Base-by-base conservation (phyloP, 2,329 filamentous ascomycete species). In the Aspergillus calidoustus region DNA sequence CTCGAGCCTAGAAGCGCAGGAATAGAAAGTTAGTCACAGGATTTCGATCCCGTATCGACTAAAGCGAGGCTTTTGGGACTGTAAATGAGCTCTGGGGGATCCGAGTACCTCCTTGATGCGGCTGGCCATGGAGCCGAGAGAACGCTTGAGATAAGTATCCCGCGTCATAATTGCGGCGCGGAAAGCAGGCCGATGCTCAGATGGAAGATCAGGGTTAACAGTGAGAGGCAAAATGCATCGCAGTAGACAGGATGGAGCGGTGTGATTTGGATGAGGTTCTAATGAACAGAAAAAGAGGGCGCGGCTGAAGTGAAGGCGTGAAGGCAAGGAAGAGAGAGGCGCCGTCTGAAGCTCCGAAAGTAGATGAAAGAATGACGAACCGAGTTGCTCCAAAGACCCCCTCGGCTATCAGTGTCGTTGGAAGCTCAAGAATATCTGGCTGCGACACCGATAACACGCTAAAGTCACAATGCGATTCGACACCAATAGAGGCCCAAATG, bases 1-100 rank as follows among this genome's bases (percentile, higher is more conserved):
- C 90, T 66, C 89, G 91, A 64, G 92, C 87, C 93, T 97, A 79
- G 63, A 66, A 49, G 17, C 50, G n/a, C n/a, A 48, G 23, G 17
- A 17, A 61, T 67, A 38, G 68, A 63, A 30, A 56, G 43, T n/a
- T 15, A 58, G 60, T 38, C 15, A 56, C 7, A 44, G 3, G n/a
- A 30, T 47, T 30, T 25, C 31, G 5, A 54, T 38, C 53, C 44
- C 54, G 13, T 22, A 34, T 19, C 8, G 73, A 53, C 68, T 11
- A 13, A 19, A 3, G 15, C n/a, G 2, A 30, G 9, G 7, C n/a
- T 7, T 50, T 7, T 23, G 6, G 34, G 19, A 4, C 6, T 63
- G 22, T 53, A 54, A 54, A 51, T n/a, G 28, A 56, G 38, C 13
- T 23, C n/a, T 19, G 19, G 13, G 25, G 15, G 7, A 13, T 13